Conservation (phyloP, 1,139 yeast species). For the Blastobotrys capitulatus region DNA sequence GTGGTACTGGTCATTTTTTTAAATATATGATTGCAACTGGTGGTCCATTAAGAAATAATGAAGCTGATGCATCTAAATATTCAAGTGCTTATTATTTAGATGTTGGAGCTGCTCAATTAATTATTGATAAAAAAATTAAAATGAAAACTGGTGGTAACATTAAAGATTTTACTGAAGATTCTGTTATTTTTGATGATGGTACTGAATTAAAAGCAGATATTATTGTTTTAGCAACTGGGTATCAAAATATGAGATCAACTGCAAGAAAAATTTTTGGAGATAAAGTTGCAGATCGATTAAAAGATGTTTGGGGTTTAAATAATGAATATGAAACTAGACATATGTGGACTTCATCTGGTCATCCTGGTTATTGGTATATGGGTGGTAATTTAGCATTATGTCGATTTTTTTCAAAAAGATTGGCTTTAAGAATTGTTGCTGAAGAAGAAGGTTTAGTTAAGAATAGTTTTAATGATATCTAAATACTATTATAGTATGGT, state of each 20-base stretch:
- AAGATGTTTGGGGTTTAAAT: constrained; percentile 28
- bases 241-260: constrained; percentile 40
- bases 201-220: constrained; percentile 35
- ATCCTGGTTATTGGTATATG: constrained; percentile 20
- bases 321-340: constrained; percentile 21
- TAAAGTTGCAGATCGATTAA: constrained; percentile 16
- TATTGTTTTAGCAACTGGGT: constrained; percentile 43
- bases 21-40: constrained; percentile 41
- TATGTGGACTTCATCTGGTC: constrained; percentile 23
- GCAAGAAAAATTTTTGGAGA: constrained; percentile 31
- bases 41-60: constrained; percentile 23
- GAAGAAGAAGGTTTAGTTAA: constrained; percentile 16
- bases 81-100: constrained; percentile 36
- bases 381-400: constrained; percentile 22
- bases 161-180: constrained; percentile 34
- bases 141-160: constrained; percentile 37
- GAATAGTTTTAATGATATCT: too few species aligned
- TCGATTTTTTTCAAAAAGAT: constrained; percentile 21
- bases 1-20: constrained; percentile 41
- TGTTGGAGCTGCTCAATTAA: constrained; percentile 40
- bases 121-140: constrained; percentile 37
- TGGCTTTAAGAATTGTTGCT: constrained; percentile 25
- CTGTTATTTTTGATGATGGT: constrained; percentile 39
- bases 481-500: too few species aligned
- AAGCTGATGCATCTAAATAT: background rate